A percentile compares a stretch with the other conserved stretches of the same genome.
These are phyloP conservation scores for Pleurozium schreberi DNA, from an alignment of 225 moss, liverwort and hornwort genomes.

Conservation along the genomic window DNA sequence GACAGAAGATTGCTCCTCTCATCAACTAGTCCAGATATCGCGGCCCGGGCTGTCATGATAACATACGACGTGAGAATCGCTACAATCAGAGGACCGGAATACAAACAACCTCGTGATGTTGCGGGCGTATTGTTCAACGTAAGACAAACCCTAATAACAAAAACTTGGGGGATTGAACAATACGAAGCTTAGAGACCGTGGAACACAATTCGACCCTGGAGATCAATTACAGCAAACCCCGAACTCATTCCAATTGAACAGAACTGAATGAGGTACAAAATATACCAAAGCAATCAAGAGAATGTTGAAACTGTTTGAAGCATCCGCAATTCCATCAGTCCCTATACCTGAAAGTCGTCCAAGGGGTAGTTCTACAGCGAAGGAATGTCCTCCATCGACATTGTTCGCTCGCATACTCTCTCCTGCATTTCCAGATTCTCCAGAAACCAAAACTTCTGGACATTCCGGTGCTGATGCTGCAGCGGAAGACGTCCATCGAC, in stretches of 20 bases:
- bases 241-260: not conserved
- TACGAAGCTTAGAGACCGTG: not conserved
- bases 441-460: not conserved
- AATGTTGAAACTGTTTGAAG: not conserved
- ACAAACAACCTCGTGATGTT: not conserved
- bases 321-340: not conserved
- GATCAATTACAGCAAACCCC: not conserved
- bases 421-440: not conserved
- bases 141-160: not conserved
- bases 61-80: not conserved
- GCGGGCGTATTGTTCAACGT: not conserved
- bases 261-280: not conserved
- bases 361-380: constrained; percentile 22
- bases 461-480: not conserved
- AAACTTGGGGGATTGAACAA: not conserved
- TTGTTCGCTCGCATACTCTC: not conserved
- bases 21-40: not conserved
- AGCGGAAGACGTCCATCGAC: not conserved
- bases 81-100: not conserved
- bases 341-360: constrained; percentile 25
- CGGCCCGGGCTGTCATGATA: not conserved
- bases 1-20: not conserved
- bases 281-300: not conserved
- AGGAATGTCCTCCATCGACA: constrained; percentile 14
- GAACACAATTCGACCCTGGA: not conserved